Percentiles rank a stretch among this genome's conserved stretches.
phyloP scores from a whole-genome alignment of 768 basidiomycete species.

The Lentinus tigrinus region DNA sequence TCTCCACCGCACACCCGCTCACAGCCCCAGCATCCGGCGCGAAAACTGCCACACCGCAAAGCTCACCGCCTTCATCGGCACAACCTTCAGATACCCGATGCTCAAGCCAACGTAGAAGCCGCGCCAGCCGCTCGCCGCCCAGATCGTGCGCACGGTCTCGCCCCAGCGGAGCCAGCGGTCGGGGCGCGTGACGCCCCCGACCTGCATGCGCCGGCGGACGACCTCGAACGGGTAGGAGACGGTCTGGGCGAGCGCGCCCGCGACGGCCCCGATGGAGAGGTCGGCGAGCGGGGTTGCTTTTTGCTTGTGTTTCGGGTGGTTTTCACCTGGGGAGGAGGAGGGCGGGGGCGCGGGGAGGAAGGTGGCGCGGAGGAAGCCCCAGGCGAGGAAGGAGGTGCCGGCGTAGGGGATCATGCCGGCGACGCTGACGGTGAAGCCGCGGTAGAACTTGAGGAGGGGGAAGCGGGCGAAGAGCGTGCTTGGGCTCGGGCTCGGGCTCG shows the following conservation, averaged over 20 bases:
- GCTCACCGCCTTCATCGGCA: conserved; percentile 94
- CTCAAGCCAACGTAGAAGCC: conserved; percentile 91
- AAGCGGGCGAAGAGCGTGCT: conserved; percentile 52
- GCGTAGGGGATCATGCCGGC: conserved; percentile 94
- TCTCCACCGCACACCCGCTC: conserved; percentile 11
- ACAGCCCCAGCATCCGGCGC: conserved; percentile 48
- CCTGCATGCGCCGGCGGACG: conserved; percentile 89
- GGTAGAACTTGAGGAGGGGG: conserved; percentile 88
- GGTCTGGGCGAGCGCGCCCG: conserved; percentile 85
- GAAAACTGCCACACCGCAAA: conserved; percentile 88
- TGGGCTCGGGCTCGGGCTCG: conserved; percentile 19
- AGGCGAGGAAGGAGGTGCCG: conserved; percentile 90
- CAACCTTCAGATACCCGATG: conserved; percentile 91
- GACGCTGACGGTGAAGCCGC: conserved; percentile 93
- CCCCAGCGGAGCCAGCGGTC: conserved; percentile 77
- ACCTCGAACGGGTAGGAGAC: conserved; percentile 95
- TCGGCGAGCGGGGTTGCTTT: conserved; percentile 54
- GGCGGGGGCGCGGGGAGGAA: conserved; percentile 44
- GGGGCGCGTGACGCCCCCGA: conserved; percentile 79
- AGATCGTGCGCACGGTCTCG: conserved; percentile 74
- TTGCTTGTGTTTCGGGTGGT: conserved; percentile 34
- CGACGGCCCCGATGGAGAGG: conserved; percentile 79
- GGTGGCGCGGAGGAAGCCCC: conserved; percentile 71
- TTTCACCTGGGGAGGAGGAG: too few relatives aligned
- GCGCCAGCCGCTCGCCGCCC: conserved; percentile 66